Evolutionary conservation across 108 stramenopile species (phyloP).

Genomic region (Fistulifera solaris): DNA sequence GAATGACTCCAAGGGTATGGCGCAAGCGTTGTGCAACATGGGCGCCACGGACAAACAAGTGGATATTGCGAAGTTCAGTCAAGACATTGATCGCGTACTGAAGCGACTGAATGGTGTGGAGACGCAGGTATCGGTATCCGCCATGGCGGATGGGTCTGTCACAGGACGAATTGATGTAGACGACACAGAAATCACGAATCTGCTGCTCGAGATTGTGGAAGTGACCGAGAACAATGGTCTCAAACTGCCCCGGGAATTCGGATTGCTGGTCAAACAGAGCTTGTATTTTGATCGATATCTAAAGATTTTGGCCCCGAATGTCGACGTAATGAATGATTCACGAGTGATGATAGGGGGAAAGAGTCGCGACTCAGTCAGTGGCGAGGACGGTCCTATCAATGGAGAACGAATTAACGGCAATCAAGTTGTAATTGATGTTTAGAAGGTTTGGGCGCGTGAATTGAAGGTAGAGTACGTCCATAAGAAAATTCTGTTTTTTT

Average conservation of each 20-base stretch:
- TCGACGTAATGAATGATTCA: constrained; percentile 75
- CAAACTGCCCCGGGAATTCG: constrained; percentile 93
- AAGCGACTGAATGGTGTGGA: constrained; percentile 52
- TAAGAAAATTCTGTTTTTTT: too few species aligned
- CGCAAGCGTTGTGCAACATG: constrained; percentile 78
- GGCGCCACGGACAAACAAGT: constrained; percentile 86
- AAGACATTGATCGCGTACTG: constrained; percentile 83
- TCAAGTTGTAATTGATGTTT: constrained; percentile 28
- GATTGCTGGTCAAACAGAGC: constrained; percentile 92
- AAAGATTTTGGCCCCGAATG: constrained; percentile 86
- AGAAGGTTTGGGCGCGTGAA: too few species aligned
- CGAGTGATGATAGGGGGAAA: constrained; percentile 21
- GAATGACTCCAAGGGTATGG: constrained; percentile 81
- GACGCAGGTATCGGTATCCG: constrained; percentile 61
- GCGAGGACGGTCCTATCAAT: neutral
- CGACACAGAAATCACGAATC: constrained; percentile 80
- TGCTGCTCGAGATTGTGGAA: constrained; percentile 81
- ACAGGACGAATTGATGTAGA: constrained; percentile 56
- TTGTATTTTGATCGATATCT: constrained; percentile 96
- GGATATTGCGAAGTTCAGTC: constrained; percentile 73
- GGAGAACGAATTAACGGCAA: constrained; percentile 1
- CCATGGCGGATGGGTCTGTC: constrained; percentile 34
- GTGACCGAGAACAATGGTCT: constrained; percentile 90
- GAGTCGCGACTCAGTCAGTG: neutral
- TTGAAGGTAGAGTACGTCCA: neutral